A percentile compares a stretch with the other conserved stretches of the same genome.
These are phyloP conservation scores for Rhodotorula sp. DNA, from an alignment of 1,284 basidiomycete genomes.

Conservation along the genomic window DNA sequence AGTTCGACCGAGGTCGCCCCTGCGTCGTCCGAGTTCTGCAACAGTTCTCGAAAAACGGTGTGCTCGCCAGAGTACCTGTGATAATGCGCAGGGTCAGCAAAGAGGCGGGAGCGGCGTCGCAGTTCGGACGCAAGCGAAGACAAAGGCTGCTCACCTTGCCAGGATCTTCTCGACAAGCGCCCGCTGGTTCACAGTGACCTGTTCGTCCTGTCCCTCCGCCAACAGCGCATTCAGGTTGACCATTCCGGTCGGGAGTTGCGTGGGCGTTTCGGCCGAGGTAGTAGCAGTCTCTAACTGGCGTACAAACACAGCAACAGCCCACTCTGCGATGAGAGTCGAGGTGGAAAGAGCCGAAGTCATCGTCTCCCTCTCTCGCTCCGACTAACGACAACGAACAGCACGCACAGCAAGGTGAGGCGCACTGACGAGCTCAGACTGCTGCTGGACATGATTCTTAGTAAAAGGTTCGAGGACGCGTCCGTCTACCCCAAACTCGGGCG, in stretches of 20 bases:
- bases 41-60: slow-evolving; percentile 82
- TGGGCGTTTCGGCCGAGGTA: no score
- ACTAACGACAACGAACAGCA: no score
- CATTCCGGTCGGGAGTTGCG: not conserved
- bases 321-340: no score
- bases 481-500: no score
- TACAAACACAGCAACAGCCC: no score
- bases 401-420: not conserved
- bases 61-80: slow-evolving; percentile 92
- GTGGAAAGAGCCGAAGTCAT: no score
- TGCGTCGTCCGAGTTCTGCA: slow-evolving; percentile 90
- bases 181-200: slow-evolving; percentile 92
- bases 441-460: slow-evolving; percentile 30
- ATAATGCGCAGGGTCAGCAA: slow-evolving; percentile 58
- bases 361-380: no score
- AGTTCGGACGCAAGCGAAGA: not conserved
- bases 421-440: no score
- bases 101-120: not conserved
- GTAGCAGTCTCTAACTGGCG: no score
- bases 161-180: slow-evolving; percentile 66
- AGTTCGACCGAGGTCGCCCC: slow-evolving; percentile 41
- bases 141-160: slow-evolving; percentile 28
- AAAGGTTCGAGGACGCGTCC: slow-evolving; percentile 26
- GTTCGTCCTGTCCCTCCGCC: slow-evolving; percentile 65
- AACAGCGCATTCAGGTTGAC: slow-evolving; percentile 26